These are phyloP conservation scores for Zalaria obscura DNA, from an alignment of 2,329 filamentous ascomycete genomes.

Conservation along the genomic window DNA sequence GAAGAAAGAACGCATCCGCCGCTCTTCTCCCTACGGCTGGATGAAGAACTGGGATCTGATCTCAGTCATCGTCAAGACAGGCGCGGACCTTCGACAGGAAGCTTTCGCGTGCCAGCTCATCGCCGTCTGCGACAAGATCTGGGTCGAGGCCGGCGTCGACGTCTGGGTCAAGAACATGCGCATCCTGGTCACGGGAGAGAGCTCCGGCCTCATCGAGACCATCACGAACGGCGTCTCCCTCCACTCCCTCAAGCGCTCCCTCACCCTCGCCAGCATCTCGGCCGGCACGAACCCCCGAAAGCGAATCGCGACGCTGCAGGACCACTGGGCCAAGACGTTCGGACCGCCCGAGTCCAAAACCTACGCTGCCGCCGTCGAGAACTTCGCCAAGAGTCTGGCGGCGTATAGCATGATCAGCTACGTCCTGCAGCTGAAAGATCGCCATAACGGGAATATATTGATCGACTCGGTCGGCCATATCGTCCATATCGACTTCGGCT, in stretches of 20 bases:
- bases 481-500: conserved; percentile 80
- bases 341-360: conserved; percentile 54
- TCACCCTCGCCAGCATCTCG: conserved; percentile 63
- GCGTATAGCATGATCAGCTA: conserved; percentile 80
- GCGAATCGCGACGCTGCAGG: conserved; percentile 64
- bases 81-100: conserved; percentile 69
- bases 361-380: conserved; percentile 58
- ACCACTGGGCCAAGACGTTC: conserved; percentile 71
- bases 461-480: conserved; percentile 79
- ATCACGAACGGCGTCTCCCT: conserved; percentile 82
- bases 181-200: conserved; percentile 73
- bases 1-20: conserved; percentile 72
- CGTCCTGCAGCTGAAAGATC: conserved; percentile 69
- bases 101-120: conserved; percentile 81
- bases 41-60: conserved; percentile 84
- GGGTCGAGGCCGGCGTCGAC: conserved; percentile 56
- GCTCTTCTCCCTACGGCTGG: conserved; percentile 73
- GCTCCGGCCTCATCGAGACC: conserved; percentile 72
- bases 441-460: conserved; percentile 76
- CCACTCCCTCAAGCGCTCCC: conserved; percentile 68
- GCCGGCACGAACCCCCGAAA: conserved; percentile 58
- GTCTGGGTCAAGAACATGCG: conserved; percentile 88
- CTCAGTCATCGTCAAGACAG: conserved; percentile 79
- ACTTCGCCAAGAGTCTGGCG: conserved; percentile 68
- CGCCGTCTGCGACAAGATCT: conserved; percentile 67